Evolutionary conservation across 148 eudicot species (phyloP).

Genomic region (Rhododendron griersonianum): DNA sequence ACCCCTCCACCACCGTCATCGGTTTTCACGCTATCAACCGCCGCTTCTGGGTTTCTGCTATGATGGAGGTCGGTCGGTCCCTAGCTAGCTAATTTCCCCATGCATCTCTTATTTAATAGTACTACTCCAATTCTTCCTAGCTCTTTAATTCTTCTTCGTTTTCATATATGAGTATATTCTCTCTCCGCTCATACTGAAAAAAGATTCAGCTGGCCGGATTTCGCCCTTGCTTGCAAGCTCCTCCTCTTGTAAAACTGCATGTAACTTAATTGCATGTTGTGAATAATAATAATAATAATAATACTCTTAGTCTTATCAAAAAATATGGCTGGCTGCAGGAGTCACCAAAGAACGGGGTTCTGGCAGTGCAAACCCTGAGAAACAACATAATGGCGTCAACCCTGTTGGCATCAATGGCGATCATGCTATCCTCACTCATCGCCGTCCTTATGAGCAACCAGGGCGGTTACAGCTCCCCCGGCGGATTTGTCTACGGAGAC

Average conservation of each 20-base stretch:
- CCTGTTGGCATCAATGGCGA: slow-evolving; percentile 71
- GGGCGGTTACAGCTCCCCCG: slow-evolving; percentile 23
- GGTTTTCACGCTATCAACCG: slow-evolving; percentile 24
- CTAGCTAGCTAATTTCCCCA: neutral
- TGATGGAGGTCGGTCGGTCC: slow-evolving; percentile 84
- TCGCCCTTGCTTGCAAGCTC: neutral
- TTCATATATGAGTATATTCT: neutral
- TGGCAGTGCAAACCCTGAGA: slow-evolving; percentile 45
- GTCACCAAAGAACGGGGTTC: slow-evolving; percentile 54
- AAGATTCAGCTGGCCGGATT: no score
- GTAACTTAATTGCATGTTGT: no score
- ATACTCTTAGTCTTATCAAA: no score
- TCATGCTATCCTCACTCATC: slow-evolving; percentile 75
- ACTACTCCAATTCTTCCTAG: no score
- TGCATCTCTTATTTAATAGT: neutral
- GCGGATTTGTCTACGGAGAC: slow-evolving; percentile 39
- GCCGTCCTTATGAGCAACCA: slow-evolving; percentile 64
- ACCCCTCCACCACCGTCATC: neutral
- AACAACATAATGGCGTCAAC: neutral
- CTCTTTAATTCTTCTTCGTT: no score
- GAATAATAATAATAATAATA: no score
- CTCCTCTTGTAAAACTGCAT: no score
- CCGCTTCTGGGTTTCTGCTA: slow-evolving; percentile 76
- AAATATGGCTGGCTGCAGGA: slow-evolving; percentile 39
- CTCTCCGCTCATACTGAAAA: no score